Percentiles rank a stretch among this genome's conserved stretches.
These are phyloP conservation scores for Cladobotryum protrusum DNA, from an alignment of 2,329 filamentous ascomycete genomes.

Conservation along the genomic window DNA sequence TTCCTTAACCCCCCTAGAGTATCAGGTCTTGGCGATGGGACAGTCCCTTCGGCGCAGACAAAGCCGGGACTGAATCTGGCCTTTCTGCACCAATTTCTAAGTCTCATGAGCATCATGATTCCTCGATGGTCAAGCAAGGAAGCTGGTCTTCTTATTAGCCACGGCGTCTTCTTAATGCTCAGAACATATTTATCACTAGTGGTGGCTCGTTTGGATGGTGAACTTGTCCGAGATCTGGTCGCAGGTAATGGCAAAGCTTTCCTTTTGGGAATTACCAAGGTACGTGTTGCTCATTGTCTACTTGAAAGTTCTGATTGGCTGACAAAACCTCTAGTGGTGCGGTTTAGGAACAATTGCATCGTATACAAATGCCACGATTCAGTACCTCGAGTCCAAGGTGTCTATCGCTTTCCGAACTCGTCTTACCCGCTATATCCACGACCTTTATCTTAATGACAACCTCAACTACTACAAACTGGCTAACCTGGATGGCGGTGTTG, in stretches of 20 bases:
- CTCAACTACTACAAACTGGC: conserved; percentile 94
- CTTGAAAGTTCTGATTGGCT: background rate
- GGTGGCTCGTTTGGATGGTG: conserved; percentile 87
- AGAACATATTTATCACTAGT: conserved; percentile 91
- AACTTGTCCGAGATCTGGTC: conserved; percentile 94
- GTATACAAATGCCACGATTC: conserved; percentile 99
- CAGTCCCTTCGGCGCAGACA: conserved; percentile 79
- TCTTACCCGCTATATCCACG: conserved; percentile 92
- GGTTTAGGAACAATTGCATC: conserved; percentile 88
- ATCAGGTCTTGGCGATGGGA: conserved; percentile 66
- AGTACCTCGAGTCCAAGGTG: conserved; percentile 94
- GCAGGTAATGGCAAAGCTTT: conserved; percentile 87
- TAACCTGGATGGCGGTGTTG: conserved; percentile 88
- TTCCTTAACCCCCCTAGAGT: conserved; percentile 88
- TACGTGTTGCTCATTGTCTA: conserved; percentile 23
- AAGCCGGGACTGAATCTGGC: conserved; percentile 93
- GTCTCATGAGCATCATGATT: conserved; percentile 95
- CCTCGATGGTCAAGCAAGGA: conserved; percentile 94
- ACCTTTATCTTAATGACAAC: conserved; percentile 90
- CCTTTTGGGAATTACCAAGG: conserved; percentile 79
- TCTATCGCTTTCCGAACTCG: conserved; percentile 96
- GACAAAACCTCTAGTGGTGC: conserved; percentile 58
- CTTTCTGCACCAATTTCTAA: conserved; percentile 94
- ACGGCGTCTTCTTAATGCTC: conserved; percentile 82
- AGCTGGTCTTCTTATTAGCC: conserved; percentile 80